Conservation (phyloP, 2,329 filamentous ascomycete species). For the Sphaerulina populicola region DNA sequence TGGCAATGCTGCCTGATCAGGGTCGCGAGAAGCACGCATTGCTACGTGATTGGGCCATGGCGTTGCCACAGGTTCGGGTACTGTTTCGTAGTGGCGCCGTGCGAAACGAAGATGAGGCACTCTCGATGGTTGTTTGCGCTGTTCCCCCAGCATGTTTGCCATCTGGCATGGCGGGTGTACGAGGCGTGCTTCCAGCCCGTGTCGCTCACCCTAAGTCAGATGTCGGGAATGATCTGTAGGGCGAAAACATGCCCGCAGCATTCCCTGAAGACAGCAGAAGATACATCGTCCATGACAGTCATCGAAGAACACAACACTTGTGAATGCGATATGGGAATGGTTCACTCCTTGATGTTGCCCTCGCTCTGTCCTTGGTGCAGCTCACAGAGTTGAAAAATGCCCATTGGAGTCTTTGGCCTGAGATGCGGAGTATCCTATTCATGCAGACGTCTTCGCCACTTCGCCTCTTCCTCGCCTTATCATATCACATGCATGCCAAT, state of each 20-base stretch:
- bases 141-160: not conserved
- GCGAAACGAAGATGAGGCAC: slow-evolving; percentile 8
- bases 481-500: not conserved
- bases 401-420: no score
- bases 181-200: no score
- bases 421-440: no score
- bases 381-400: no score
- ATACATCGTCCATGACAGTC: no score
- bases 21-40: slow-evolving; percentile 3
- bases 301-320: not conserved
- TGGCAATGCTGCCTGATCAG: slow-evolving; percentile 6
- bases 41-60: slow-evolving; percentile 3
- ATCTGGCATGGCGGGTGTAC: no score
- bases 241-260: no score
- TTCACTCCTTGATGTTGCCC: not conserved
- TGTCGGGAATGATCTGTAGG: no score
- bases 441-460: no score
- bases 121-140: slow-evolving; percentile 5
- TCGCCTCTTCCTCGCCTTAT: not conserved
- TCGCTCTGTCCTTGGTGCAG: not conserved
- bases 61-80: slow-evolving; percentile 4
- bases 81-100: slow-evolving; percentile 4
- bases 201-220: no score
- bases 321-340: not conserved
- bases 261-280: no score